These are phyloP conservation scores for Fusarium concolor DNA, from an alignment of 2,329 filamentous ascomycete genomes.

Conservation along the genomic window DNA sequence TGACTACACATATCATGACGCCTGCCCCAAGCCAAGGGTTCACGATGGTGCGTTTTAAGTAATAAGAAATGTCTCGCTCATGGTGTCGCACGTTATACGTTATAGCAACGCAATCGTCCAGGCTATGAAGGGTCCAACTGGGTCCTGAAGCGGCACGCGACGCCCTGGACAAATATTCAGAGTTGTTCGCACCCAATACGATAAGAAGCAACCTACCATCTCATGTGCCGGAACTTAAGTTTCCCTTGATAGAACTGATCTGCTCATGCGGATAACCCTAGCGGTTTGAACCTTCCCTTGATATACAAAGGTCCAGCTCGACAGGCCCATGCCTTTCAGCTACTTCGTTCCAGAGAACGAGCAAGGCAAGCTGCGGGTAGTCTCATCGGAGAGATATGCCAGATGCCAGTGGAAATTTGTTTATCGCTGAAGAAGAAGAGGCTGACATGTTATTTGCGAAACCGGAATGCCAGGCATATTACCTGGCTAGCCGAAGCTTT, in stretches of 20 bases:
- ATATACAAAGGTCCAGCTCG: no score
- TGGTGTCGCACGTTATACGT: neutral
- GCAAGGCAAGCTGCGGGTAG: neutral
- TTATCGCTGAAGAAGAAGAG: neutral
- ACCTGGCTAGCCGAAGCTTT: slow-evolving; percentile 3
- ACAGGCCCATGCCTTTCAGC: neutral
- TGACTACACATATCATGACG: neutral
- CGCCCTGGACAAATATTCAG: neutral
- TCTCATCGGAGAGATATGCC: neutral
- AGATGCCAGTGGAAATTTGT: neutral
- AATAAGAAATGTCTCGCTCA: slow-evolving; percentile 15
- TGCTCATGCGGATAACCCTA: neutral
- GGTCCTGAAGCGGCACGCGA: neutral
- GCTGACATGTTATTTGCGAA: neutral
- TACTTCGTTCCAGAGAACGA: neutral
- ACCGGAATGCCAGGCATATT: slow-evolving; percentile 34
- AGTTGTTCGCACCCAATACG: neutral
- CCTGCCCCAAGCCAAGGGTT: slow-evolving; percentile 1
- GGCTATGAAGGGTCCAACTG: neutral
- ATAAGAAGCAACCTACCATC: neutral
- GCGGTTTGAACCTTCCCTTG: neutral
- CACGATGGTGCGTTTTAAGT: neutral
- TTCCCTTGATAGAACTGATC: slow-evolving; percentile 2
- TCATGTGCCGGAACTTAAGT: slow-evolving; percentile 2
- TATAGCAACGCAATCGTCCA: neutral